phyloP scores from a whole-genome alignment of 2,329 filamentous ascomycete genomes.

The Fusarium sp. region DNA sequence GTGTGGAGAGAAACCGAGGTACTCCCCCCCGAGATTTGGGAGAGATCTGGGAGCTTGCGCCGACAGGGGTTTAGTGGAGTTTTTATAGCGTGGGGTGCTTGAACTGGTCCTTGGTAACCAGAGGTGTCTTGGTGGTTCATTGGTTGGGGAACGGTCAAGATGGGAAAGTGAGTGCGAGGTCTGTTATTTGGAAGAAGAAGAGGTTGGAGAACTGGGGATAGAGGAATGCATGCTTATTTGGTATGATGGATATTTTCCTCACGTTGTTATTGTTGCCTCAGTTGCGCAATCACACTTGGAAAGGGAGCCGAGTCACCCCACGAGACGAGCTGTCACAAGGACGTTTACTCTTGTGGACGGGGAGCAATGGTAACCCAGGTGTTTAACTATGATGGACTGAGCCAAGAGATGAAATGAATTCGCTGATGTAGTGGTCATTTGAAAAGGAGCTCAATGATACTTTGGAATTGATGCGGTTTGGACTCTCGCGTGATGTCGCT shows the following conservation, averaged over 20 bases:
- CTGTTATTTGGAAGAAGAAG: too few species aligned
- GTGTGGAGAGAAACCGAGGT: conserved; percentile 32
- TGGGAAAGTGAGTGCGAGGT: neutral
- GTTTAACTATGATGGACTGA: neutral
- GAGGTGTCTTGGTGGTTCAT: conserved; percentile 16
- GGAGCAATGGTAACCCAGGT: neutral
- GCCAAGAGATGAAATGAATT: neutral
- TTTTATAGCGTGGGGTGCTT: conserved; percentile 30
- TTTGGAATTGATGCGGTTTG: neutral
- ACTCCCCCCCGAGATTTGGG: conserved; percentile 15
- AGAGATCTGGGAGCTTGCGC: conserved; percentile 21
- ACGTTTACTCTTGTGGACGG: neutral
- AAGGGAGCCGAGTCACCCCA: neutral
- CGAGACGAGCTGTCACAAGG: neutral
- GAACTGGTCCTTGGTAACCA: conserved; percentile 13
- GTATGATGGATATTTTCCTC: neutral
- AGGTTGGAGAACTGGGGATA: neutral
- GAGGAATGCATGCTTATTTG: neutral
- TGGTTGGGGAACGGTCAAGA: neutral
- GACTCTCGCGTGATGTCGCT: neutral
- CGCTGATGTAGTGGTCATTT: too few species aligned
- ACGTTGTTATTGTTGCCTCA: neutral
- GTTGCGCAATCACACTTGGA: neutral
- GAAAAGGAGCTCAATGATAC: neutral
- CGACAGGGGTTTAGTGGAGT: conserved; percentile 18